A percentile compares a stretch with the other conserved stretches of the same genome.
These are phyloP conservation scores for Meripilus lineatus DNA, from an alignment of 1,284 basidiomycete species.

Conservation along the genomic window DNA sequence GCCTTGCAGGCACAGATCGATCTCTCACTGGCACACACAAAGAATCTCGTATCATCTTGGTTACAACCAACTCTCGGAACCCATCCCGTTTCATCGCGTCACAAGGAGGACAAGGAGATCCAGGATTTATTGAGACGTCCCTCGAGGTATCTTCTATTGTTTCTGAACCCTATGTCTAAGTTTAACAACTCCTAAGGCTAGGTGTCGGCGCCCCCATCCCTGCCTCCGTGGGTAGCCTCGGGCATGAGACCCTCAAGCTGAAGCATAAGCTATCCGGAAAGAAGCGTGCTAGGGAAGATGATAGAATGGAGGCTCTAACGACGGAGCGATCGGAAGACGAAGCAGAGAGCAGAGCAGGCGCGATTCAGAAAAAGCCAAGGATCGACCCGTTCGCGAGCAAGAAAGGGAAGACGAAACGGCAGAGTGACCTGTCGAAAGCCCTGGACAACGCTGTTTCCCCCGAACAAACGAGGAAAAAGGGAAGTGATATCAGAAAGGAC, in stretches of 20 bases:
- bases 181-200: constrained; percentile 37
- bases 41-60: constrained; percentile 70
- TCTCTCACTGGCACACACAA: constrained; percentile 69
- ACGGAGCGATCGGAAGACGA: constrained; percentile 37
- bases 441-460: too few species aligned
- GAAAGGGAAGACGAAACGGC: constrained; percentile 35
- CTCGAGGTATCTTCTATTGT: constrained; percentile 38
- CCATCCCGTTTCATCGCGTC: constrained; percentile 16
- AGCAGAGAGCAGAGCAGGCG: constrained; percentile 50
- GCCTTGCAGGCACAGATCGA: constrained; percentile 71
- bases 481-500: too few species aligned
- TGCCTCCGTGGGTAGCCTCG: constrained; percentile 33
- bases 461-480: too few species aligned
- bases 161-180: constrained; percentile 6
- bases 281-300: constrained; percentile 36
- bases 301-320: constrained; percentile 9
- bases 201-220: constrained; percentile 65
- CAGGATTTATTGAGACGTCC: constrained; percentile 63
- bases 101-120: constrained; percentile 49
- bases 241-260: constrained; percentile 49
- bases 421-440: too few species aligned
- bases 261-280: constrained; percentile 50
- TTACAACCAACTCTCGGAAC: constrained; percentile 44
- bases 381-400: constrained; percentile 47
- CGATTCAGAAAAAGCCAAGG: constrained; percentile 52